These are phyloP conservation scores for Citrus mangshanensis DNA, from an alignment of 345 rosid species.

Conservation along the genomic window DNA sequence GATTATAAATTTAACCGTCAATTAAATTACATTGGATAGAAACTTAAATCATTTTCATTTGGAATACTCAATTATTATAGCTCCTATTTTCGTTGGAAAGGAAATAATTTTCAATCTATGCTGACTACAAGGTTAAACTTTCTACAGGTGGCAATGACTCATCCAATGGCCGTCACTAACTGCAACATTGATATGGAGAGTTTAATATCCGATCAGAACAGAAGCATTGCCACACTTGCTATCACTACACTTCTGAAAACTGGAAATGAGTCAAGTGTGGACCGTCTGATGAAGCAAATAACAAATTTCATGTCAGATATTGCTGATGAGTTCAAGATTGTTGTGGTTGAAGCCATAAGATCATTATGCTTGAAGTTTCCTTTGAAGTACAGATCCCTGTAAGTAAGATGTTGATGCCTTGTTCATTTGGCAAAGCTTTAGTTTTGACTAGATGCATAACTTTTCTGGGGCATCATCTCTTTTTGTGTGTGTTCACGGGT, in stretches of 20 bases:
- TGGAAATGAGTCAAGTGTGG: slow-evolving; percentile 98
- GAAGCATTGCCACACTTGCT: slow-evolving; percentile 99
- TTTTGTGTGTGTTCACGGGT: not conserved
- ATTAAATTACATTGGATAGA: not conserved
- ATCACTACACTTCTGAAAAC: slow-evolving; percentile 96
- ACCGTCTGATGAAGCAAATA: slow-evolving; percentile 97
- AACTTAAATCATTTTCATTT: not conserved
- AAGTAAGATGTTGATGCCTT: slow-evolving; percentile 26
- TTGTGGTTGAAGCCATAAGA: slow-evolving; percentile 96
- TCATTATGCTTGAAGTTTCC: slow-evolving; percentile 97
- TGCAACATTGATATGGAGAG: slow-evolving; percentile 99
- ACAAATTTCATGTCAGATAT: slow-evolving; percentile 98
- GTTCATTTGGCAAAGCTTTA: not conserved
- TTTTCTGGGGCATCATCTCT: not conserved
- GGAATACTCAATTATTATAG: not conserved
- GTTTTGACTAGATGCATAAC: not conserved
- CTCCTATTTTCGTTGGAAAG: not conserved
- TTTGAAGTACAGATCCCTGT: slow-evolving; percentile 92
- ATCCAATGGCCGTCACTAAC: slow-evolving; percentile 98
- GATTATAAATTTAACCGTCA: not conserved
- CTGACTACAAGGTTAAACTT: slow-evolving; percentile 1
- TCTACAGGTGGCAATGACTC: slow-evolving; percentile 96
- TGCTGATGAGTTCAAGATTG: slow-evolving; percentile 98
- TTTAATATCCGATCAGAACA: slow-evolving; percentile 92
- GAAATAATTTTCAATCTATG: not conserved